Percentiles rank a stretch among this genome's conserved stretches.
These are phyloP conservation scores for Colletotrichum sp. DNA, from an alignment of 2,329 filamentous ascomycete species.

Conservation along the genomic window DNA sequence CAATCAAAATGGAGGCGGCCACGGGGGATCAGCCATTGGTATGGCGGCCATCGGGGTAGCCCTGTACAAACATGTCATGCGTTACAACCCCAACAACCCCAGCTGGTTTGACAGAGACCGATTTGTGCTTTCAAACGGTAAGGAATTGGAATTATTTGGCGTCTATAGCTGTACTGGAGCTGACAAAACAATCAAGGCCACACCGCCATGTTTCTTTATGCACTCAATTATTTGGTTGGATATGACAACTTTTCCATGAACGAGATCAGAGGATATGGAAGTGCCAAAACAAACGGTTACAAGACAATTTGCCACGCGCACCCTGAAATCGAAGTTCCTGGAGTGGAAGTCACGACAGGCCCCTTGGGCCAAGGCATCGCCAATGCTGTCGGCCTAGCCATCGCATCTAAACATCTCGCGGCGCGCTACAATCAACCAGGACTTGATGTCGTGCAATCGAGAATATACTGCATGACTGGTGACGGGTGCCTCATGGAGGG, in stretches of 20 bases:
- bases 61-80: constrained; percentile 65
- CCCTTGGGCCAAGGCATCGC: constrained; percentile 62
- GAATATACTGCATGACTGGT: constrained; percentile 59
- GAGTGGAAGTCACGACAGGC: constrained; percentile 62
- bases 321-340: constrained; percentile 60
- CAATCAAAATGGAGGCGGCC: constrained; percentile 63
- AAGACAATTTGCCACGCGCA: constrained; percentile 50
- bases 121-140: constrained; percentile 63
- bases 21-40: constrained; percentile 46
- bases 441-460: constrained; percentile 52
- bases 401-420: constrained; percentile 57
- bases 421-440: constrained; percentile 55
- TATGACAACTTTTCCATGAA: constrained; percentile 57
- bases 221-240: constrained; percentile 53
- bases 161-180: not conserved
- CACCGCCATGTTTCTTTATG: constrained; percentile 55
- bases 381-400: constrained; percentile 61
- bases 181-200: constrained; percentile 36
- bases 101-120: constrained; percentile 63
- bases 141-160: not conserved
- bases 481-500: constrained; percentile 63
- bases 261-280: constrained; percentile 54
- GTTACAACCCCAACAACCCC: constrained; percentile 56
- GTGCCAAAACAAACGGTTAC: constrained; percentile 29
- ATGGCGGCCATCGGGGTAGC: constrained; percentile 42